A percentile compares a stretch with the other conserved stretches of the same genome.
phyloP scores from a whole-genome alignment of 805 yeast genomes.

The Yarrowia sp. region DNA sequence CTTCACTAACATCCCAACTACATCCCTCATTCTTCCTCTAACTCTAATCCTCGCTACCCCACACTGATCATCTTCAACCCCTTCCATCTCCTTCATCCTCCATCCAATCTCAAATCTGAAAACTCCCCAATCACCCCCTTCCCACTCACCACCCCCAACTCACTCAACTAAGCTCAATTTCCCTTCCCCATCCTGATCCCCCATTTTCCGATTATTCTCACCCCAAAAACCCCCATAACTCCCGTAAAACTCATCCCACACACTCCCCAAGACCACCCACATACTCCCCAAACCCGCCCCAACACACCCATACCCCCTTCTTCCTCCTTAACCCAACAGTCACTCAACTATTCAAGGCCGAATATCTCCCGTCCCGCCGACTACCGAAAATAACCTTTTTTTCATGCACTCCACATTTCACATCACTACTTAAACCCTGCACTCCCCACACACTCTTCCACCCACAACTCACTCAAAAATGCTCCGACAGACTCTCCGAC shows the following conservation, averaged over 20 bases:
- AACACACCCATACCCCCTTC: not conserved
- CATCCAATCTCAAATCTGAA: too few species aligned
- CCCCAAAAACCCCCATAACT: not conserved
- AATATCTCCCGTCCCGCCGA: not conserved
- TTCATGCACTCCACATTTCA: constrained; percentile 21
- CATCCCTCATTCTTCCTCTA: not conserved
- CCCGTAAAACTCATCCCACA: not conserved
- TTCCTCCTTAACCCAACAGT: not conserved
- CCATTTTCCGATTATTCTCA: not conserved
- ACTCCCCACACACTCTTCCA: too few species aligned
- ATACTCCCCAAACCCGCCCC: not conserved
- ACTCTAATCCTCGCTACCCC: not conserved
- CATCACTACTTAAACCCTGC: not conserved
- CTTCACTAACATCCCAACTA: not conserved
- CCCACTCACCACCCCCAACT: too few species aligned
- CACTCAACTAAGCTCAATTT: too few species aligned
- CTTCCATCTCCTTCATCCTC: too few species aligned
- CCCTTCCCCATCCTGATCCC: too few species aligned
- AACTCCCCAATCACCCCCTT: too few species aligned
- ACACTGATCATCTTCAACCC: not conserved
- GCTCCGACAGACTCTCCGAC: not conserved
- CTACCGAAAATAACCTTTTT: not conserved
- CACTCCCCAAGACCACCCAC: not conserved
- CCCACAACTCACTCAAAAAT: not conserved
- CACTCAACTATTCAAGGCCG: not conserved